Conservation (phyloP, 192 early-diverging fungal species). For the Tieghemiomyces parasiticus region DNA sequence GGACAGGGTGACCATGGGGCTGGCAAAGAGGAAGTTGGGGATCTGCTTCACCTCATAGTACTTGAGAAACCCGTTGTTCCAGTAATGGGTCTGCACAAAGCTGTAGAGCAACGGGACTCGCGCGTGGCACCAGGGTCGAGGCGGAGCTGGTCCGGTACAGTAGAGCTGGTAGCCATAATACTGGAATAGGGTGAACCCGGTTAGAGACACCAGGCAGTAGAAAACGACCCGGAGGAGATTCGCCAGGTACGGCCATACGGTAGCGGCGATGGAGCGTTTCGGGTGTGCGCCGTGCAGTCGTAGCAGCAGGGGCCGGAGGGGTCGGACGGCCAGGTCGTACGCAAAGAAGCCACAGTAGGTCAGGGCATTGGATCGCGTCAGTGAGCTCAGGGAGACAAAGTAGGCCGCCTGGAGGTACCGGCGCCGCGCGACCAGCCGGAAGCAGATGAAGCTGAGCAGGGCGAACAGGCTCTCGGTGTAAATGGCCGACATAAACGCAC, state of each 20-base stretch:
- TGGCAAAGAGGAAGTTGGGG: slow-evolving; percentile 81
- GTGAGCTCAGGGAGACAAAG: slow-evolving; percentile 36
- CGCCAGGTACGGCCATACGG: too few species aligned
- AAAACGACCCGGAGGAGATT: background rate
- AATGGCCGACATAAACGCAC: slow-evolving; percentile 75
- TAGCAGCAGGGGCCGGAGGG: background rate
- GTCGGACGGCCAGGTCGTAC: slow-evolving; percentile 42
- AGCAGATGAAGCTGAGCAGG: slow-evolving; percentile 58
- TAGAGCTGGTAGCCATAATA: slow-evolving; percentile 39
- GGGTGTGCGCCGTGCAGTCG: background rate
- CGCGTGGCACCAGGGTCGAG: slow-evolving; percentile 51
- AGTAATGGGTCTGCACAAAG: slow-evolving; percentile 77
- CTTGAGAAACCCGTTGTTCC: slow-evolving; percentile 72
- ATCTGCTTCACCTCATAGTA: slow-evolving; percentile 73
- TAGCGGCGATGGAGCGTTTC: too few species aligned
- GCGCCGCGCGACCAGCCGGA: slow-evolving; percentile 34
- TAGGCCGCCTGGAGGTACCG: slow-evolving; percentile 44
- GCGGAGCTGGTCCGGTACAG: slow-evolving; percentile 24
- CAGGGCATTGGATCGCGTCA: slow-evolving; percentile 67
- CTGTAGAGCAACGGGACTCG: slow-evolving; percentile 51
- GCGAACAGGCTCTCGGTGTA: slow-evolving; percentile 84
- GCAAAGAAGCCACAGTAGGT: slow-evolving; percentile 69
- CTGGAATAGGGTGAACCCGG: slow-evolving; percentile 48
- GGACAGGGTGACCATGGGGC: slow-evolving; percentile 60
- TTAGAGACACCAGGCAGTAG: slow-evolving; percentile 20